These are phyloP conservation scores for Fusarium paranaense DNA, from an alignment of 2,329 filamentous ascomycete species.

Conservation along the genomic window DNA sequence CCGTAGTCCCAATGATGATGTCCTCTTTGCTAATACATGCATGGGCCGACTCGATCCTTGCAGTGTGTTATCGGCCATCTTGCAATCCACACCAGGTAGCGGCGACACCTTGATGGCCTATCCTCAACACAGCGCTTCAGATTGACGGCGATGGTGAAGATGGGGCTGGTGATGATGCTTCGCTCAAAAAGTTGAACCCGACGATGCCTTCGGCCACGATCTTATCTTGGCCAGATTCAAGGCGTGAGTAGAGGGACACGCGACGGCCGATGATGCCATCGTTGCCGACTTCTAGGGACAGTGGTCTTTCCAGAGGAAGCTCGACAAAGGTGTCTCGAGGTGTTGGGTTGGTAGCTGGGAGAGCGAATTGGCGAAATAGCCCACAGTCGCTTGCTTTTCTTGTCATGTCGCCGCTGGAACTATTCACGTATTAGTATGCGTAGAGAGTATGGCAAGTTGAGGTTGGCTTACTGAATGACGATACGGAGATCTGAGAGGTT, in stretches of 20 bases:
- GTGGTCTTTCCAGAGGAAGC: conserved; percentile 50
- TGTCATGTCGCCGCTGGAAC: conserved; percentile 58
- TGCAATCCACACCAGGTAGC: not conserved
- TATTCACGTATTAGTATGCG: conserved; percentile 30
- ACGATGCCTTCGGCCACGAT: conserved; percentile 63
- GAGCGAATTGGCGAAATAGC: conserved; percentile 53
- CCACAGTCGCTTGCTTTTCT: conserved; percentile 55
- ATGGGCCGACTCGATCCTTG: not conserved
- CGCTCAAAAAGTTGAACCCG: conserved; percentile 57
- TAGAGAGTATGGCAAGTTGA: too few relatives aligned
- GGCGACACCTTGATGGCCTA: conserved; percentile 34
- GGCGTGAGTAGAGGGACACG: conserved; percentile 54
- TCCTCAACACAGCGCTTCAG: not conserved
- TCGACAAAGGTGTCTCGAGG: conserved; percentile 45
- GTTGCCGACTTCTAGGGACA: conserved; percentile 58
- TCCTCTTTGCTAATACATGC: too few relatives aligned
- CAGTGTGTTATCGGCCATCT: not conserved
- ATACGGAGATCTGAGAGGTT: conserved; percentile 48
- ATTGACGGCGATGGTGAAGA: conserved; percentile 25
- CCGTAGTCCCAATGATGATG: too few relatives aligned
- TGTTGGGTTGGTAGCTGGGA: conserved; percentile 37
- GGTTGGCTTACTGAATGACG: conserved; percentile 57
- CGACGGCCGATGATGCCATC: conserved; percentile 62
- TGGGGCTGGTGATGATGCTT: conserved; percentile 10
- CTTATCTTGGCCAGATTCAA: conserved; percentile 36